Evolutionary conservation across 352 stramenopile genomes (phyloP), one percentile per base, ranked within the genome.

Genomic region (Globisporangium perplexum): DNA sequence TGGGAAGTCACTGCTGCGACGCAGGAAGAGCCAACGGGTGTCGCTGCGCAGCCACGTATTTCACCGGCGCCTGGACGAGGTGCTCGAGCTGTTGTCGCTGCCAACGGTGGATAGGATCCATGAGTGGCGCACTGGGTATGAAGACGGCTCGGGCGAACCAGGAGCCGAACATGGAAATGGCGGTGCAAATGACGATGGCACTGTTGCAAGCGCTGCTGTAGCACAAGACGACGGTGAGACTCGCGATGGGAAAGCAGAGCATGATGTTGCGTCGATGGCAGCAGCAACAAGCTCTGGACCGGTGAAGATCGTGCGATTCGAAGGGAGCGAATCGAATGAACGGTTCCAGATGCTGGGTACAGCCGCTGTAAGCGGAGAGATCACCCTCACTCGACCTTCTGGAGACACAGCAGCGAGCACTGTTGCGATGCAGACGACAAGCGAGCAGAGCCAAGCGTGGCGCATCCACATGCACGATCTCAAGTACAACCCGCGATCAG

Each of bases 21-120:
- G 28, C 1, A 18, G 39, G 17, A 56, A 35, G 42, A 56, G 50
- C 28, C 38, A 47, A 17, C 23, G 49, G 42, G 38, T 39, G 39
- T 18, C 31, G 18, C 12, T 47, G 18, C 17, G 23, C 22, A 49
- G 28, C 39, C 17, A 56, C 8, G n/a, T 42, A 1, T 39, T 39
- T 7, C 33, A 39, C 12, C 11, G 33, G 14, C 10, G 12, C 1
- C 14, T 39, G 11, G 26, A 52, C 30, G 47, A 52, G n/a, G 10
- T 52, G 15, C 47, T 52, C 7, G 30, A 41, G 6, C 22, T 52
- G n/a, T 30, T 52, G 2, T 12, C 47, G 7, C 30, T 31, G 12
- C 10, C 14, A 4, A 43, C 30, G 5, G 28, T n/a, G 31, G 18
- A 20, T 20, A 5, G 31, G 7, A 20, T 44, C n/a, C 47, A 52